Evolutionary conservation across 2,329 filamentous ascomycete genomes (phyloP), one percentile per base, ranked within the genome.

Genomic region (Fonsecaea nubica): DNA sequence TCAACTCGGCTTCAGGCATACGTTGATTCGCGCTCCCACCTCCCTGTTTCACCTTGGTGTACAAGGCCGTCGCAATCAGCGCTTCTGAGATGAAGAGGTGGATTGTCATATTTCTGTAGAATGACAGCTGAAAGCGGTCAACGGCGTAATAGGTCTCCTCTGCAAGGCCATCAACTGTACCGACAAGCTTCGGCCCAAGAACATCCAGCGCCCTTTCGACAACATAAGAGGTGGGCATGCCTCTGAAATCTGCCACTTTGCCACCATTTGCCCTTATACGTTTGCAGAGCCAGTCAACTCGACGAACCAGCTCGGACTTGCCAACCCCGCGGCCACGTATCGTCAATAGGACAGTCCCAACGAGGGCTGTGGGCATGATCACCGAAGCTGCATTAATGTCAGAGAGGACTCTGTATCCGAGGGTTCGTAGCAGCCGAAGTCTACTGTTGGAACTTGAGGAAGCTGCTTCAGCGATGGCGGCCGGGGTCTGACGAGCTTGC

Each of bases 81-180:
- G 94, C 91, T 76, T 98, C 93, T 1, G 92, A 90, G 64, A 99
- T 95, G 78, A 99, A 99, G 4, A 99, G 86, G 76, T 99, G 95
- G 68, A 99, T 99, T 0, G 94, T 97, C 95, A 98, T 98, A 79
- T 99, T 99, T 60, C 95, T 90, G 80, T 99, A 99, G 79, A 99
- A 99, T 0, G 93, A 97, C 9, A 99, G 86, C 76, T 99, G 95
- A 82, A 99, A 99, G 61, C 93, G 87, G 77, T 99, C 95, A 45
- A 97, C 93, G 4, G 95, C 95, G 74, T 92, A 97, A 78, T 92
- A 98, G 0, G 95, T 98, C 18, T 92, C 92, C 76, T 99, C 95
- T 0, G 91, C 90, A 4, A 99, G 81, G 0, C 90, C 92, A 42
- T 89, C 86, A 0, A 96, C 85, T 4, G 89, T 83, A 4, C 93